Conservation (phyloP, 2,329 filamentous ascomycete genomes). For the Botryotinia globosa region DNA sequence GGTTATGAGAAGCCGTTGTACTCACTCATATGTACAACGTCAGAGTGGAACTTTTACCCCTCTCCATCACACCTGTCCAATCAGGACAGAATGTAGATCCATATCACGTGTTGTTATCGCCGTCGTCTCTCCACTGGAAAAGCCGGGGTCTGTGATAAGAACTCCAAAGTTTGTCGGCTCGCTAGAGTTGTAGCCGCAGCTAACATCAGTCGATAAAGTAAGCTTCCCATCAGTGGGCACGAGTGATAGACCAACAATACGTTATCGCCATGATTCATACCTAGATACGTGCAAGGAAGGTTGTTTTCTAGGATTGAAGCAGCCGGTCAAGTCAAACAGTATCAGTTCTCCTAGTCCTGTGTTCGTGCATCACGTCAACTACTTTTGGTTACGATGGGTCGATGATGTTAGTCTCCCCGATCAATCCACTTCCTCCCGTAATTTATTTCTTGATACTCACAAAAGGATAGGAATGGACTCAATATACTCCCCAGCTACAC, state of each 20-base stretch:
- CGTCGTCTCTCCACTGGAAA: background rate
- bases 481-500: slow-evolving; percentile 56
- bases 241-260: background rate
- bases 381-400: slow-evolving; percentile 31
- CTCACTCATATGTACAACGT: background rate
- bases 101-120: background rate
- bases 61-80: slow-evolving; percentile 7
- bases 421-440: background rate
- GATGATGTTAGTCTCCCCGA: slow-evolving; percentile 25
- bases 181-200: background rate
- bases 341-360: slow-evolving; percentile 20
- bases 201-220: background rate
- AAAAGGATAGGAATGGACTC: slow-evolving; percentile 45
- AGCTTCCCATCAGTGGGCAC: background rate
- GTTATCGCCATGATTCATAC: background rate
- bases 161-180: background rate
- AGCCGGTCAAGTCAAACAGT: background rate
- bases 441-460: background rate
- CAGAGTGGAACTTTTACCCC: slow-evolving; percentile 11
- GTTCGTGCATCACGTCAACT: slow-evolving; percentile 28
- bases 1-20: background rate
- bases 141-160: background rate
- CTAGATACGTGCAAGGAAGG: background rate
- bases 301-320: background rate
- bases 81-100: background rate